Percentiles rank a stretch among this genome's conserved stretches.
phyloP scores from a whole-genome alignment of 139 green algal species.

The Yamagishiella unicocca region DNA sequence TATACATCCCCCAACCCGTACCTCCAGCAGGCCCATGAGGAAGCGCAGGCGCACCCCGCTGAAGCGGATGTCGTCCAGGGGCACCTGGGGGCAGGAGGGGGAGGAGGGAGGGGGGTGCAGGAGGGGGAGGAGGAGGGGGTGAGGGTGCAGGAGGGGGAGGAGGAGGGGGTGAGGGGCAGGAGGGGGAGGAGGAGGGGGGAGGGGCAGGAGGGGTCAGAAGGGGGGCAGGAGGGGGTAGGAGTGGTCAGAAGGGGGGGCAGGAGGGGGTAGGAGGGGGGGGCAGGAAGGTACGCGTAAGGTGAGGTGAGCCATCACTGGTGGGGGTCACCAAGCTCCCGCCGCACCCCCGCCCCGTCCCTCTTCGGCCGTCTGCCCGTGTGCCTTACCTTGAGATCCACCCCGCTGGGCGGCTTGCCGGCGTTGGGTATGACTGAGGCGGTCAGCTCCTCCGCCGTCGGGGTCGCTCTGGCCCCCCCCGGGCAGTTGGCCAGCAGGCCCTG shows the following conservation, averaged over 20 bases:
- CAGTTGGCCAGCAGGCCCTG: constrained; percentile 23
- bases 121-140: neutral
- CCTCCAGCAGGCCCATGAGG: constrained; percentile 37
- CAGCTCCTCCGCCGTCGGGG: constrained; percentile 23
- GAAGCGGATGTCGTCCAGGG: constrained; percentile 27
- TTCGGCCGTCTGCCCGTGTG: neutral
- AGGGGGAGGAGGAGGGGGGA: neutral
- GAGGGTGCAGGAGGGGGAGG: neutral
- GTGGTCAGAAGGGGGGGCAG: no score
- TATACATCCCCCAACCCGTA: neutral
- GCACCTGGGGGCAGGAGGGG: neutral
- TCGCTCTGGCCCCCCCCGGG: neutral
- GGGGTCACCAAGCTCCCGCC: neutral
- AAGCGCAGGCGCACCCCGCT: constrained; percentile 22
- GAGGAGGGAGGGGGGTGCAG: neutral
- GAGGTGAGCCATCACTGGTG: neutral
- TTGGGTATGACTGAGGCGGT: neutral
- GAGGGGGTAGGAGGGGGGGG: neutral
- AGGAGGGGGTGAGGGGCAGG: neutral
- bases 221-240: no score
- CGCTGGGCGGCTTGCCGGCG: neutral
- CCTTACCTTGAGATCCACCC: constrained; percentile 27
- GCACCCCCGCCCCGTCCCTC: neutral
- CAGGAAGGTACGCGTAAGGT: neutral
- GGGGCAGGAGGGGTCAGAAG: neutral